Percentiles rank a stretch among this genome's conserved stretches.
phyloP scores from a whole-genome alignment of 148 eudicot genomes.

The Persicaria tinctoria region DNA sequence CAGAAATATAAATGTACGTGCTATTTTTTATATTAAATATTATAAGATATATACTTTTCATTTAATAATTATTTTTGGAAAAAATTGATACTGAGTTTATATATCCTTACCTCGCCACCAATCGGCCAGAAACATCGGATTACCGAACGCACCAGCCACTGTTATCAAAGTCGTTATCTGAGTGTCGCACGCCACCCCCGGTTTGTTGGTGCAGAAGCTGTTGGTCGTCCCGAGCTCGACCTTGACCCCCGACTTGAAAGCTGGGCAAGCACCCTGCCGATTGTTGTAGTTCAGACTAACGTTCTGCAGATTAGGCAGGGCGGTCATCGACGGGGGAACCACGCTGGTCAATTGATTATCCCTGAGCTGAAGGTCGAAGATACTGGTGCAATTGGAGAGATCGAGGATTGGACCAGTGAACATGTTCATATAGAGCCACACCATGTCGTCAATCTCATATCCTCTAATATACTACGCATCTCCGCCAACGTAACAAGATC shows the following conservation, averaged over 20 bases:
- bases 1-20: too few species aligned
- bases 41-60: too few species aligned
- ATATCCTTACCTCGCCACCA: conserved; percentile 52
- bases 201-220: conserved; percentile 32
- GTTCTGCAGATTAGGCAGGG: conserved; percentile 34
- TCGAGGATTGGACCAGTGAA: conserved; percentile 59
- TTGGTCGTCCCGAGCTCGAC: conserved; percentile 33
- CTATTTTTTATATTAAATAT: too few species aligned
- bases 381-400: conserved; percentile 24
- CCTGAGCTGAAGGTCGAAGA: conserved; percentile 52
- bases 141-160: conserved; percentile 41
- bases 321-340: conserved; percentile 37
- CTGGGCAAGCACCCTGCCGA: conserved; percentile 24
- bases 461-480: too few species aligned
- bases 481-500: conserved; percentile 7
- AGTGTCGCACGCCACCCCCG: conserved; percentile 50
- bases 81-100: too few species aligned
- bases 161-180: conserved; percentile 48
- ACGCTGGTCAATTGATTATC: conserved; percentile 51
- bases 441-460: conserved; percentile 36
- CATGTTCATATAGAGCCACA: conserved; percentile 49
- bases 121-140: conserved; percentile 45
- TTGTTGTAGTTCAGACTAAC: conserved; percentile 47
- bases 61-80: too few species aligned
- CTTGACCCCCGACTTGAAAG: conserved; percentile 14